Evolutionary conservation across 1,284 basidiomycete genomes (phyloP).

Genomic region (Agroathelia rolfsii): DNA sequence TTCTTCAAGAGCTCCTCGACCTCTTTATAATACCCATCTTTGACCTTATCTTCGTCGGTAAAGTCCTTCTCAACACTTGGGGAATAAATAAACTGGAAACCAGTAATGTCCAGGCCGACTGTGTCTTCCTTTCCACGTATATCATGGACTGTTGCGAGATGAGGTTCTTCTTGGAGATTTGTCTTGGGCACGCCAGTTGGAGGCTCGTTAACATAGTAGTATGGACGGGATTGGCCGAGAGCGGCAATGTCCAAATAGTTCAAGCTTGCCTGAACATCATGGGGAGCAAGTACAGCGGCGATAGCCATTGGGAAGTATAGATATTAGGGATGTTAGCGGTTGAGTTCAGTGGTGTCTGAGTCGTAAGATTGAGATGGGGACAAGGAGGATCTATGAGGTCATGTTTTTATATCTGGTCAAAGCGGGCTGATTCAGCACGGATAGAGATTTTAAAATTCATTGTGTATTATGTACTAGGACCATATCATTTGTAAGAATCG

Average conservation of each 20-base stretch:
- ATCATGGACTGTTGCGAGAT: constrained; percentile 18
- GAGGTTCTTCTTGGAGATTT: constrained; percentile 17
- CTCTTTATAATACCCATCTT: constrained; percentile 29
- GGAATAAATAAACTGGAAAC: constrained; percentile 30
- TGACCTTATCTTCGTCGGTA: constrained; percentile 29
- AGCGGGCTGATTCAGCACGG: no score
- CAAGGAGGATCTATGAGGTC: no score
- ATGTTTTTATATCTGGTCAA: no score
- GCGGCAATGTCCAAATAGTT: constrained; percentile 20
- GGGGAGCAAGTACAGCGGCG: constrained; percentile 18
- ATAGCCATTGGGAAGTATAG: constrained; percentile 19
- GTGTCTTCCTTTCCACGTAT: constrained; percentile 24
- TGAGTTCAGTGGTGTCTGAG: no score
- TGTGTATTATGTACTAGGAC: no score
- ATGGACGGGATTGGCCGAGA: no score
- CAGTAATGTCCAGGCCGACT: constrained; percentile 29
- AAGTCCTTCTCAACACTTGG: constrained; percentile 31
- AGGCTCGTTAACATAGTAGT: constrained; percentile 18
- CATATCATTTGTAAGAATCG: no score
- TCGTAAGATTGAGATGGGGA: no score
- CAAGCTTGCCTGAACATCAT: constrained; percentile 20
- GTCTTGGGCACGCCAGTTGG: constrained; percentile 16
- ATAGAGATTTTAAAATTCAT: no score
- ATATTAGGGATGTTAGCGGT: no score
- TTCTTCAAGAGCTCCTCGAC: constrained; percentile 33